Conservation (phyloP, 805 yeast genomes). For the Helenozyma baotianmanensis region DNA sequence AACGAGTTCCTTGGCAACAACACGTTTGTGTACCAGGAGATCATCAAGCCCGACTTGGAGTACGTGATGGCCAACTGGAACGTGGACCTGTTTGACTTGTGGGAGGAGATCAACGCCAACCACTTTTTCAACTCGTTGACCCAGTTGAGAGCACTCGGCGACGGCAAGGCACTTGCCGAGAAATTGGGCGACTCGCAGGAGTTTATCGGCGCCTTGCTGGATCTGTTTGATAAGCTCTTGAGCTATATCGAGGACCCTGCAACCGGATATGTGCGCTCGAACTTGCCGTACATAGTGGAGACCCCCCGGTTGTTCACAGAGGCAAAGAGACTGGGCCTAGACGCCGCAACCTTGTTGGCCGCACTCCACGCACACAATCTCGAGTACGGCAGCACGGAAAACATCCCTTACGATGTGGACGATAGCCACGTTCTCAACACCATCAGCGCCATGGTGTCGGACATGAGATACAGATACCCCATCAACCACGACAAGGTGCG, state of each 20-base stretch:
- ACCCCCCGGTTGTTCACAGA: slow-evolving; percentile 46
- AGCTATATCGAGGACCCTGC: slow-evolving; percentile 32
- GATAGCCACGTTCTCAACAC: slow-evolving; percentile 60
- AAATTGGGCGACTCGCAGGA: slow-evolving; percentile 20
- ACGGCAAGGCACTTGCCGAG: slow-evolving; percentile 45
- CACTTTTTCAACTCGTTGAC: slow-evolving; percentile 79
- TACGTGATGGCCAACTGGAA: slow-evolving; percentile 64
- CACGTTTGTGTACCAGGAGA: slow-evolving; percentile 43
- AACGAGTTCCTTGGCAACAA: slow-evolving; percentile 24
- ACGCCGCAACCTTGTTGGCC: slow-evolving; percentile 66
- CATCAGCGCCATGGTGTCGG: slow-evolving; percentile 53
- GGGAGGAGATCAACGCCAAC: slow-evolving; percentile 80
- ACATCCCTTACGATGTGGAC: slow-evolving; percentile 60
- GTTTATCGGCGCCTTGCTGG: slow-evolving; percentile 25
- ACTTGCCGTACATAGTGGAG: slow-evolving; percentile 59
- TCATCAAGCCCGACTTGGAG: slow-evolving; percentile 65
- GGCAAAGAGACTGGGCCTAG: slow-evolving; percentile 64
- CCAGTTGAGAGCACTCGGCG: slow-evolving; percentile 63
- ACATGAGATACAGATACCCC: slow-evolving; percentile 74
- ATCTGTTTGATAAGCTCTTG: slow-evolving; percentile 31
- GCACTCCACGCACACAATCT: slow-evolving; percentile 44
- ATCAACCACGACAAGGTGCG: slow-evolving; percentile 54
- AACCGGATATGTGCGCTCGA: slow-evolving; percentile 32
- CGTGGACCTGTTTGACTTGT: slow-evolving; percentile 70
- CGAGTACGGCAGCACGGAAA: slow-evolving; percentile 22